These are phyloP conservation scores for Aspergillus egyptiacus DNA, from an alignment of 495 filamentous ascomycete genomes.

Conservation along the genomic window DNA sequence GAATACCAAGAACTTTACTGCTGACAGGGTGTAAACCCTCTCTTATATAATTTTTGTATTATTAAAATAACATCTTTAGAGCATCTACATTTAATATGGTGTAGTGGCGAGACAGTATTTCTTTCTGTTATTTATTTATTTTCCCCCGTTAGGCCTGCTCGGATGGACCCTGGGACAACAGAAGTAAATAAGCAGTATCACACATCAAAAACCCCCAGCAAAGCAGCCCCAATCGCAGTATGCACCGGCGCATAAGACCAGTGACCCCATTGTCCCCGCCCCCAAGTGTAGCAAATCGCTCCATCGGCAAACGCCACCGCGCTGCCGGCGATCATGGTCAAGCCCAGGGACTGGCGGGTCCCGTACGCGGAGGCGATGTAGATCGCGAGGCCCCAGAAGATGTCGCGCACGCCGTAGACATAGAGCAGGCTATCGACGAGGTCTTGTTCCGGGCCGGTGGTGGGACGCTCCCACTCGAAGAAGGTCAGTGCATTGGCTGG, in stretches of 20 bases:
- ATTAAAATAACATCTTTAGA: no score
- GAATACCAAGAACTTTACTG: no score
- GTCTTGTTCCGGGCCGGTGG: conserved; percentile 21
- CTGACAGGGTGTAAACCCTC: no score
- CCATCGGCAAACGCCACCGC: conserved; percentile 45
- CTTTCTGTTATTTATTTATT: no score
- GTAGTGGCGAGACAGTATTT: no score
- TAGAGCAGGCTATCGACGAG: conserved; percentile 37
- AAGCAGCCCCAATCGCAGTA: conserved; percentile 26
- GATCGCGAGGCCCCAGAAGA: conserved; percentile 47
- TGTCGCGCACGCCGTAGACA: conserved; percentile 45
- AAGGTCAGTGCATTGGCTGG: conserved; percentile 39
- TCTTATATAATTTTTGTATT: no score
- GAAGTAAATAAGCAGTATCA: no score
- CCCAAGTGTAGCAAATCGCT: conserved; percentile 30
- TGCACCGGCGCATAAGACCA: conserved; percentile 48
- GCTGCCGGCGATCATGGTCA: conserved; percentile 38
- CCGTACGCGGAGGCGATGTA: conserved; percentile 32
- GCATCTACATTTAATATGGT: no score
- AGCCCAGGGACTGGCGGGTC: conserved; percentile 34
- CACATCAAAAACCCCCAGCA: conserved; percentile 6
- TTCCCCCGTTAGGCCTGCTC: no score
- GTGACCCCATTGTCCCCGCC: conserved; percentile 46
- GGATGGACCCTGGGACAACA: no score
- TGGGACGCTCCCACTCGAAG: conserved; percentile 35